These are phyloP conservation scores for Phytophthora uliginosa DNA, from an alignment of 352 stramenopile genomes.

Conservation along the genomic window DNA sequence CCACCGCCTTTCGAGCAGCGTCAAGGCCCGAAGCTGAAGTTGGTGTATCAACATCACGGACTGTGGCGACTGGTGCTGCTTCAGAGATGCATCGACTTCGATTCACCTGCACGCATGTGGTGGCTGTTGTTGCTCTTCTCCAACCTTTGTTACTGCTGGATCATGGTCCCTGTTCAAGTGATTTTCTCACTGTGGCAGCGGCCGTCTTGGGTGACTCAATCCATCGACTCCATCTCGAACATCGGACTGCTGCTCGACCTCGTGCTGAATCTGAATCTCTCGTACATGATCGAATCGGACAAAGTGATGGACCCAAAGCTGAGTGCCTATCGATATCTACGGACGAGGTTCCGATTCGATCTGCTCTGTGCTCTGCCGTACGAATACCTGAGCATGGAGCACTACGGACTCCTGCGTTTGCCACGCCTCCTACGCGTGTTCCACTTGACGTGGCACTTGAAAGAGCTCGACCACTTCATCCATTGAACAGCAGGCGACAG, in stretches of 20 bases:
- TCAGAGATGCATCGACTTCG: not conserved
- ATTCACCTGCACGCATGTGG: not conserved
- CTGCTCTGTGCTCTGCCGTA: not conserved
- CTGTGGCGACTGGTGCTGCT: not conserved
- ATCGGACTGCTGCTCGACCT: not conserved
- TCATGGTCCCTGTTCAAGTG: not conserved
- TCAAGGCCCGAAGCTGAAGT: not conserved
- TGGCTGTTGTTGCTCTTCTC: not conserved
- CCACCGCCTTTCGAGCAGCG: not conserved
- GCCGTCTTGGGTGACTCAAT: not conserved
- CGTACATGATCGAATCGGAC: not conserved
- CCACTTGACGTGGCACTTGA: not conserved
- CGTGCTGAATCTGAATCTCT: not conserved
- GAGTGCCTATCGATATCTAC: not conserved
- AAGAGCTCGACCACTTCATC: not conserved
- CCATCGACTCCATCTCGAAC: conserved; percentile 2
- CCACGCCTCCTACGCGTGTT: not conserved
- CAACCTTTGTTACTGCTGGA: conserved; percentile 1
- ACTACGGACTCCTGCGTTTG: not conserved
- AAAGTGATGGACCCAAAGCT: not conserved
- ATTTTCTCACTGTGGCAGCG: conserved; percentile 1
- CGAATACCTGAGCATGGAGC: not conserved
- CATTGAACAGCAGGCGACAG: conserved; percentile 1
- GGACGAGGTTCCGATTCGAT: not conserved
- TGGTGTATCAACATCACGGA: not conserved